Conservation (phyloP, 1,139 yeast species). For the Taphrina communis region DNA sequence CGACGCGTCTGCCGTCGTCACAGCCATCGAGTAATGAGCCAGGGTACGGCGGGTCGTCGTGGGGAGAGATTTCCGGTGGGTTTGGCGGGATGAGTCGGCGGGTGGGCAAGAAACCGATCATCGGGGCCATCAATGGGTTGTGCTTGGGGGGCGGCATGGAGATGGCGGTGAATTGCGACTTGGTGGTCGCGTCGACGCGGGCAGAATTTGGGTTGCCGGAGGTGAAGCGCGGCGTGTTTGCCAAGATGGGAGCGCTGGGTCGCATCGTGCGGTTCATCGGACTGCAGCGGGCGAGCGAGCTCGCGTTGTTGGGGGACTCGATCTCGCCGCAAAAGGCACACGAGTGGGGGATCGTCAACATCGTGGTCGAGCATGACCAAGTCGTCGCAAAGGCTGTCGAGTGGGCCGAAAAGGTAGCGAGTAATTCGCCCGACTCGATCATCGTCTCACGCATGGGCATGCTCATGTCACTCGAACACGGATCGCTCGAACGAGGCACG, state of each 20-base stretch:
- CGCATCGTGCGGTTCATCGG: constrained; percentile 48
- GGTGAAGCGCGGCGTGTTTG: constrained; percentile 51
- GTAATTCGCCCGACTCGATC: constrained; percentile 50
- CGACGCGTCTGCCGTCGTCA: constrained; percentile 12
- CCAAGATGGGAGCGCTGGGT: constrained; percentile 51
- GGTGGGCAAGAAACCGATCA: constrained; percentile 49
- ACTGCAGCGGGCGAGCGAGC: constrained; percentile 49
- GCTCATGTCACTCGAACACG: constrained; percentile 49
- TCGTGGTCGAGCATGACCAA: constrained; percentile 47
- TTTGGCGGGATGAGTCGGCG: constrained; percentile 51
- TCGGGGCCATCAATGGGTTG: constrained; percentile 51
- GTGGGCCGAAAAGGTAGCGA: constrained; percentile 47
- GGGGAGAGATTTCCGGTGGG: constrained; percentile 46
- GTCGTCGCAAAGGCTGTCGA: constrained; percentile 49
- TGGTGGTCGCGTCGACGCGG: constrained; percentile 49
- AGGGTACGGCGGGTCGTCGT: constrained; percentile 20
- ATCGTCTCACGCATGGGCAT: constrained; percentile 48
- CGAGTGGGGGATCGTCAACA: constrained; percentile 50
- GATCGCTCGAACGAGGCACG: constrained; percentile 46
- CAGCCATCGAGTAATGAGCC: not conserved
- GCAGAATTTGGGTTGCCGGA: constrained; percentile 51
- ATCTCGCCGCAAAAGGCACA: constrained; percentile 49
- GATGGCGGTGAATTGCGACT: constrained; percentile 50
- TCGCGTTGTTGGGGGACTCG: constrained; percentile 51
- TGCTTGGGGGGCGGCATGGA: constrained; percentile 52